Evolutionary conservation across 345 rosid genomes (phyloP), one percentile per base, ranked within the genome.

Genomic region (Turnera subulata): DNA sequence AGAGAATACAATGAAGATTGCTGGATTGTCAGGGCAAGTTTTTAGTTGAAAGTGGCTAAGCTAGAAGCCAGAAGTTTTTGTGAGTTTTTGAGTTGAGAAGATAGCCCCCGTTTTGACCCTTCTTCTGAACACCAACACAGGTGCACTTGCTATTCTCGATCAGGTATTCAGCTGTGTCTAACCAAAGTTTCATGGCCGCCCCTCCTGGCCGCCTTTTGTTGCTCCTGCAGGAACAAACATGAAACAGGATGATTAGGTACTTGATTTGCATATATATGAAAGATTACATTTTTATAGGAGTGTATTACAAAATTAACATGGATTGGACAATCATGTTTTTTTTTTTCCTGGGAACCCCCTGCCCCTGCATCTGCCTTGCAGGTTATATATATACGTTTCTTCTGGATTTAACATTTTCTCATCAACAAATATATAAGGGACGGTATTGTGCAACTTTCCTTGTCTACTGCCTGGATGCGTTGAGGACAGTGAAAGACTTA

Each of bases 31-130:
- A 19, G 6, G 35, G 14, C n/a, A 19, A 21, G 20, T 26, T 53
- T 39, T 57, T 49, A 5, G 26, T 13, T 15, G 11, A 12, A 18
- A 46, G 17, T 60, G 50, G 45, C 69, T 65, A 89, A n/a, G 98
- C 95, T 53, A 92, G 76, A 17, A 89, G 93, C 95, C 98, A 89
- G 73, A 86, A 89, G 61, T 92, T 92, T 68, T 78, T 84, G 35
- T 76, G 88, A 21, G 91, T 83, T 78, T 86, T 92, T 19, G 93
- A 78, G 66, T 89, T 92, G 65, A 86, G 91, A 56, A 89, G 86
- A 67, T 86, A 89, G 20, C 98, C 96, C 60, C 80, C 88, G 55
- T 82, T 92, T 64, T 83, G 91, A 18, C 95, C 93, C 69, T 79
- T 86, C 62, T 78, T 86, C 56, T 80, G 91, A 12, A 89, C 98